Conservation (phyloP, 495 filamentous ascomycete species). For the Penicillium taxi region DNA sequence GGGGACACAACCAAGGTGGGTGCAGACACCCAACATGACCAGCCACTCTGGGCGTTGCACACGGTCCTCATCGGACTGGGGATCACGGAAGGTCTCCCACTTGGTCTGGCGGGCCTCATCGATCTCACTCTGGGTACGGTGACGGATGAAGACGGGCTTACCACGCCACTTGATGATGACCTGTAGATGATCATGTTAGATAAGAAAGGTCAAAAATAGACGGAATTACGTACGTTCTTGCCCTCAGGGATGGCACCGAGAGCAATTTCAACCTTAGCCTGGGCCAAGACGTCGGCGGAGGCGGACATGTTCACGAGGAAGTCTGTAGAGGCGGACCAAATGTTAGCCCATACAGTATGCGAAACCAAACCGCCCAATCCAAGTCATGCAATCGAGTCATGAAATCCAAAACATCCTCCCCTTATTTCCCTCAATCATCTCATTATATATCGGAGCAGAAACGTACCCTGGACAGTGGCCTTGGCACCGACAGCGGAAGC, state of each 20-base stretch:
- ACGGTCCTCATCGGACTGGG: conserved; percentile 82
- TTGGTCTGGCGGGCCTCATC: conserved; percentile 72
- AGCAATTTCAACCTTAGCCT: conserved; percentile 98
- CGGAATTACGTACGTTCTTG: conserved; percentile 77
- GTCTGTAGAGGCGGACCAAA: conserved; percentile 49
- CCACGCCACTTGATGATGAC: conserved; percentile 99
- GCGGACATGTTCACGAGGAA: conserved; percentile 99
- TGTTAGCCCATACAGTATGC: conserved; percentile 9
- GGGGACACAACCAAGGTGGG: conserved; percentile 96
- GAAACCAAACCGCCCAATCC: conserved; percentile 1
- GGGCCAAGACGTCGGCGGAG: conserved; percentile 95
- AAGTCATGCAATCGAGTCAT: background rate
- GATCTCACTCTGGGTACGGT: conserved; percentile 86
- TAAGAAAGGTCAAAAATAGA: conserved; percentile 2
- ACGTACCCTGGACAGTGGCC: conserved; percentile 90
- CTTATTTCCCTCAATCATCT: background rate
- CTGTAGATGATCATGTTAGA: conserved; percentile 34
- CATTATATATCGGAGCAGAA: conserved; percentile 6
- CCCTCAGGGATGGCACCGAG: conserved; percentile 88
- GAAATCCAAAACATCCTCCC: background rate
- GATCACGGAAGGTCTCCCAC: conserved; percentile 76
- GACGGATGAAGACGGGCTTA: conserved; percentile 99
- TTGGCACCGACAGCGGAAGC: conserved; percentile 89
- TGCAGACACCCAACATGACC: conserved; percentile 98
- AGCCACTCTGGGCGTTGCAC: conserved; percentile 98